Base-by-base conservation (phyloP, 805 yeast genomes). In the Candida schatavii region DNA sequence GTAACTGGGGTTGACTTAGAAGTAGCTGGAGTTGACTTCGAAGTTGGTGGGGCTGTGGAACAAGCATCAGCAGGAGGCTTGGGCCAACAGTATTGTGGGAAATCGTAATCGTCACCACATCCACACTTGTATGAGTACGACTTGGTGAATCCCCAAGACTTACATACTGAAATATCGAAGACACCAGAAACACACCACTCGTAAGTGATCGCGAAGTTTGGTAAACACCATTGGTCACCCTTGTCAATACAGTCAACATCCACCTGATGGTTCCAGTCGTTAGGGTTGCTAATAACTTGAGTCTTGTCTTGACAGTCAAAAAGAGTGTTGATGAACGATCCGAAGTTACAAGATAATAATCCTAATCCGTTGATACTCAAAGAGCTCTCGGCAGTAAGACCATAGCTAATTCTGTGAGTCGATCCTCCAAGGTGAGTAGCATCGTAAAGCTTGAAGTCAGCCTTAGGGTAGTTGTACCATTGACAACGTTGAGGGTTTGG, bases 11-110 rank as follows among this genome's bases (percentile, higher is more conserved):
- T 29, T 29, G 32, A 29, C 9, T 15, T 14, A 15, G 35, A 17
- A 13, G 15, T n/a, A 5, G 21, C 35, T 7, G 13, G 15, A 14
- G 35, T 17, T n/a, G 35, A 31, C 15, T 9, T 31, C 10, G 27
- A 14, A 14, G 32, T 5, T 14, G 20, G 18, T 18, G 37, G 13
- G 5, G 18, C 35, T 17, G 35, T 31, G 4, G 35, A 14, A 31
- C 35, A 31, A 17, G 35, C 18, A 23, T 23, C 27, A 23, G 11
- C 27, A 5, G 19, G 20, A n/a, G 35, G 35, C 20, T 35, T 35
- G 23, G 38, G 38, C 38, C 38, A 35, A 35, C 38, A 35, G 38
- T 35, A 35, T 14, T 22, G 21, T 23, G 38, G 30, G 27, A 19
- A 35, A 23, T 35, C 38, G 19, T 23, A 35, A 13, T 21, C 37